Conservation (phyloP, 176 grass and related monocot genomes). For the Tillandsia fasciculata region DNA sequence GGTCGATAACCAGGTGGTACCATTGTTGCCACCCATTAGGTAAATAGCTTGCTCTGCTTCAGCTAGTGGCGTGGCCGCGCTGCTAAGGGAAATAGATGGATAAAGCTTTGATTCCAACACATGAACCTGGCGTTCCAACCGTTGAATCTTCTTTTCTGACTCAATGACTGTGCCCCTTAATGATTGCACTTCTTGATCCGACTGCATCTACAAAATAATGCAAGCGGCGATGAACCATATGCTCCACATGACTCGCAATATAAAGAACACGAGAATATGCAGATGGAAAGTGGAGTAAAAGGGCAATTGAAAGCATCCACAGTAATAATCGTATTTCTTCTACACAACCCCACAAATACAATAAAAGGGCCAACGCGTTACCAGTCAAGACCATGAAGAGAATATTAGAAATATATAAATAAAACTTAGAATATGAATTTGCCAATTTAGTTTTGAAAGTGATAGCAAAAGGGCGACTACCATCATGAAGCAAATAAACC, state of each 20-base stretch:
- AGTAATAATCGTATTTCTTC: too few relatives aligned
- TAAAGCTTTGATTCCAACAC: conserved; percentile 42
- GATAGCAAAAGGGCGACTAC: neutral
- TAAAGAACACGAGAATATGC: neutral
- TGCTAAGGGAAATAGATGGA: conserved; percentile 19
- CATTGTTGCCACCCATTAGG: conserved; percentile 64
- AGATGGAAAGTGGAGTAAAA: too few relatives aligned
- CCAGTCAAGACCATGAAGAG: neutral
- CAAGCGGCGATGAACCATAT: conserved; percentile 12
- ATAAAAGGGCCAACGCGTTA: neutral
- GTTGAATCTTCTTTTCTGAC: conserved; percentile 39
- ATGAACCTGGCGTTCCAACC: conserved; percentile 40
- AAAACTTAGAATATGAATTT: conserved; percentile 6
- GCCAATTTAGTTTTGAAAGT: conserved; percentile 12
- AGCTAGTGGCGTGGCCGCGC: conserved; percentile 12
- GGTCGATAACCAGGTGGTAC: conserved; percentile 45
- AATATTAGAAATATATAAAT: neutral
- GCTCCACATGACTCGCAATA: neutral
- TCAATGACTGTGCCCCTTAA: conserved; percentile 41
- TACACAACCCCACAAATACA: too few relatives aligned
- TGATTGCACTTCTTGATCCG: conserved; percentile 52
- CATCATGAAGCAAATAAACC: neutral
- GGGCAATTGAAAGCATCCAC: too few relatives aligned
- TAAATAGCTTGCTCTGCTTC: conserved; percentile 24
- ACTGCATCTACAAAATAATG: conserved; percentile 32